These are phyloP conservation scores for Platanthera guangdongensis DNA, from an alignment of 106 monocot genomes.

Conservation along the genomic window DNA sequence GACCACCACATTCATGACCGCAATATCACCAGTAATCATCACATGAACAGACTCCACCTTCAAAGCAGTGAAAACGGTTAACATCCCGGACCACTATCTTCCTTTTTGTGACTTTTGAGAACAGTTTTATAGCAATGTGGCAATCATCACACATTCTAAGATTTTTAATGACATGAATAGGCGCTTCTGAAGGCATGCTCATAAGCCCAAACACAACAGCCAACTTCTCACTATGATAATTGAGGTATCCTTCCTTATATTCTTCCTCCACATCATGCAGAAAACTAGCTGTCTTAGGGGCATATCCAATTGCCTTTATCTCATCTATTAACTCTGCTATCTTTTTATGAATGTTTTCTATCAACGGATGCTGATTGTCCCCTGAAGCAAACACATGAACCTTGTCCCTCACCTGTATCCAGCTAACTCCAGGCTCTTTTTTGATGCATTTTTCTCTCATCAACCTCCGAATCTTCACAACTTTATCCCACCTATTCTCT, in stretches of 20 bases:
- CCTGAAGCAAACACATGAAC: conserved; percentile 58
- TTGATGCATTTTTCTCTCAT: conserved; percentile 57
- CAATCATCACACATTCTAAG: conserved; percentile 52
- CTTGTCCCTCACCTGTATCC: conserved; percentile 49
- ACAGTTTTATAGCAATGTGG: conserved; percentile 45
- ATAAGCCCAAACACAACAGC: conserved; percentile 46
- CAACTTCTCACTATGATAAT: conserved; percentile 53
- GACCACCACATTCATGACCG: no score
- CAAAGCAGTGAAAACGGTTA: conserved; percentile 38
- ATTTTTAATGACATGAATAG: conserved; percentile 49
- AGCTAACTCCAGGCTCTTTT: conserved; percentile 71
- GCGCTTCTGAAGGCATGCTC: conserved; percentile 16
- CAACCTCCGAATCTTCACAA: conserved; percentile 35
- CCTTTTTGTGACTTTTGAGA: conserved; percentile 30
- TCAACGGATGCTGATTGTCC: conserved; percentile 39
- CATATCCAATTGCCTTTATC: conserved; percentile 49
- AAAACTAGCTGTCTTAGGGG: conserved; percentile 26
- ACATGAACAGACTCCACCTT: conserved; percentile 39
- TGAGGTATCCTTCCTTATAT: conserved; percentile 42
- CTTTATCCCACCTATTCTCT: conserved; percentile 51
- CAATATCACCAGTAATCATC: conserved; percentile 41
- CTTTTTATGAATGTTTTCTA: conserved; percentile 25
- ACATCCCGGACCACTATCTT: conserved; percentile 45
- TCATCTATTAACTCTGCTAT: conserved; percentile 24
- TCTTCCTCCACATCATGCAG: conserved; percentile 57